Evolutionary conservation across 2,329 filamentous ascomycete genomes (phyloP).

Genomic region (Ceratocystis alfenasii): DNA sequence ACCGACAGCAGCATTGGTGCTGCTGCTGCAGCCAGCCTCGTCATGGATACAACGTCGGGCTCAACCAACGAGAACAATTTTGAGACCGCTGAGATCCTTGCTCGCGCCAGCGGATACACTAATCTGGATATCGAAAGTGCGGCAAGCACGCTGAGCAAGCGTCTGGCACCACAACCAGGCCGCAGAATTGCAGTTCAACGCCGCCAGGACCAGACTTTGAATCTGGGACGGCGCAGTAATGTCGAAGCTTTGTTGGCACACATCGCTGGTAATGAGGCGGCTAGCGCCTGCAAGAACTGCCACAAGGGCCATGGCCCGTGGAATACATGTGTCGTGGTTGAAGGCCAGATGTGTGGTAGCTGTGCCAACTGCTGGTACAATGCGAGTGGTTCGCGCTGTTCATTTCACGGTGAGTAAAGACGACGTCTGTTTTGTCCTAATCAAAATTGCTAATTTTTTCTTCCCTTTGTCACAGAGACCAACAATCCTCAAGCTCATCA

Average conservation of each 20-base stretch:
- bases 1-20: slow-evolving; percentile 20
- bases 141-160: slow-evolving; percentile 41
- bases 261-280: slow-evolving; percentile 40
- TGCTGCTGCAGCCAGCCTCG: slow-evolving; percentile 15
- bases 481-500: slow-evolving; percentile 34
- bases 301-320: slow-evolving; percentile 49
- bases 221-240: slow-evolving; percentile 46
- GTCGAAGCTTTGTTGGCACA: slow-evolving; percentile 48
- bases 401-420: slow-evolving; percentile 43
- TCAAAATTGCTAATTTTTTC: background rate
- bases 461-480: slow-evolving; percentile 31
- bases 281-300: slow-evolving; percentile 47
- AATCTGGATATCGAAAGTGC: slow-evolving; percentile 36
- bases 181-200: slow-evolving; percentile 42
- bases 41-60: slow-evolving; percentile 16
- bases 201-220: slow-evolving; percentile 42
- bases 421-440: background rate
- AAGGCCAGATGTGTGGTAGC: slow-evolving; percentile 49
- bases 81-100: slow-evolving; percentile 37
- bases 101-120: slow-evolving; percentile 37
- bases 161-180: slow-evolving; percentile 39
- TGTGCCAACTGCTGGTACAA: slow-evolving; percentile 55
- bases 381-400: slow-evolving; percentile 46
- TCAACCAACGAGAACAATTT: slow-evolving; percentile 11
- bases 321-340: slow-evolving; percentile 46